Base-by-base conservation (phyloP, 176 grass and related monocot species). In the Thinopyrum elongatum region DNA sequence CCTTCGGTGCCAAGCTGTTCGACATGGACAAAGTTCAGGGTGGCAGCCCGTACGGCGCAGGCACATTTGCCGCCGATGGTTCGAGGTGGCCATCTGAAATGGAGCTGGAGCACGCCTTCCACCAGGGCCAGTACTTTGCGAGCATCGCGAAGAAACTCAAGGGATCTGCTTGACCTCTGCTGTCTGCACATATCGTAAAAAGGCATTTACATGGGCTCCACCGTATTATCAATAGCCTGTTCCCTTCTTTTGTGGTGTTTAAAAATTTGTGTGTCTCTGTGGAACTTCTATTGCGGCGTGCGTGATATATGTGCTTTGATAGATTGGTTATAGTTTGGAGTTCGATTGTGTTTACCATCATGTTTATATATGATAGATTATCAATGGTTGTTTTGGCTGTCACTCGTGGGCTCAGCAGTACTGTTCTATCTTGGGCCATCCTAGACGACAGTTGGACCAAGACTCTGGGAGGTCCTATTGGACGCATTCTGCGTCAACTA, bases 91-190 rank as follows among this genome's bases (percentile, higher is more conserved):
- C 95, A 3, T 86, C 80, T 38, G 87, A 92, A 9, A 27, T 93
- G 64, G 95, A 98, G 84, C 91, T 98, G 85, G 93, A 98, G 87
- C 95, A 98, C 78, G 95, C 95, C 47, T 92, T 95, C 80, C 95
- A 98, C 71, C 95, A 98, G 83, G 95, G 95, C 2, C 87, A 93
- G 74, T 98, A 98, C 85, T 98, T 98, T 16, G 89, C 93, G 0
- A 77, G 84, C 79, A 95, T 95, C 51, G 87, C 93, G 15, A 98
- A 95, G 87, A 98, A 93, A 80, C 87, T 98, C 87, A 93, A 93
- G 77, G 82, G 81, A 1, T 91, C 79, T 79, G 83, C 83, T 53
- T 93, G 86, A 15, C 44, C 13, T 39, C 41, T 44, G 19, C 17
- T 42, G 9, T 53, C 2, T 14, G 23, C 65, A 33, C 53, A 83